Conservation (phyloP, 306 rosid species). For the Dryas alaskensis region DNA sequence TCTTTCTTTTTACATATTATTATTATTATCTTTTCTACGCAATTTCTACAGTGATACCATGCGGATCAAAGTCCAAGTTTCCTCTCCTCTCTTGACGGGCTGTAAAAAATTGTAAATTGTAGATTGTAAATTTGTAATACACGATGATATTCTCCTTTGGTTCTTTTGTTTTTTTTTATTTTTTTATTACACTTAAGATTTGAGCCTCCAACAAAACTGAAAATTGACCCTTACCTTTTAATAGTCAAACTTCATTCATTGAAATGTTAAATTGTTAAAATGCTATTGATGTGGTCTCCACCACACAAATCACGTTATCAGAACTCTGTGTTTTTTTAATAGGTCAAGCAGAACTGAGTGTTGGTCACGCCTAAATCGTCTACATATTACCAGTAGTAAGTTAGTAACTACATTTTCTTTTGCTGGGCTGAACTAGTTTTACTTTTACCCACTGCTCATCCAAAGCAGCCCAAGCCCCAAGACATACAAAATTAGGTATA, state of each 20-base stretch:
- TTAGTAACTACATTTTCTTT: too few relatives aligned
- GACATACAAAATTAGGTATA: too few relatives aligned
- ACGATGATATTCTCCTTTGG: not conserved
- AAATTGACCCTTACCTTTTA: not conserved
- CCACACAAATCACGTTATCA: not conserved
- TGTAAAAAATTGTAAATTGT: not conserved
- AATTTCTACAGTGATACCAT: not conserved
- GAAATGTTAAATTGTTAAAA: not conserved
- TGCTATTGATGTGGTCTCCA: not conserved
- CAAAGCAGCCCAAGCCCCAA: too few relatives aligned
- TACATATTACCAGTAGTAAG: not conserved
- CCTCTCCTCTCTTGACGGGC: not conserved
- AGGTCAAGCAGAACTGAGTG: not conserved
- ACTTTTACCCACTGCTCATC: too few relatives aligned
- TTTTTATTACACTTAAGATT: not conserved
- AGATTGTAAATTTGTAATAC: not conserved
- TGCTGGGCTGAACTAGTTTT: too few relatives aligned
- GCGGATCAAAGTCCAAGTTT: not conserved
- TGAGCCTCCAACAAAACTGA: not conserved
- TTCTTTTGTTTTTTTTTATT: not conserved
- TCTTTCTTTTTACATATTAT: not conserved
- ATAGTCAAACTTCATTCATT: slow-evolving; percentile 12
- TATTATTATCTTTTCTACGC: not conserved
- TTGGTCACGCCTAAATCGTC: not conserved
- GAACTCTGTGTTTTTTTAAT: not conserved